Conservation (phyloP, 2,329 filamentous ascomycete species). For the Beauveria australis region DNA sequence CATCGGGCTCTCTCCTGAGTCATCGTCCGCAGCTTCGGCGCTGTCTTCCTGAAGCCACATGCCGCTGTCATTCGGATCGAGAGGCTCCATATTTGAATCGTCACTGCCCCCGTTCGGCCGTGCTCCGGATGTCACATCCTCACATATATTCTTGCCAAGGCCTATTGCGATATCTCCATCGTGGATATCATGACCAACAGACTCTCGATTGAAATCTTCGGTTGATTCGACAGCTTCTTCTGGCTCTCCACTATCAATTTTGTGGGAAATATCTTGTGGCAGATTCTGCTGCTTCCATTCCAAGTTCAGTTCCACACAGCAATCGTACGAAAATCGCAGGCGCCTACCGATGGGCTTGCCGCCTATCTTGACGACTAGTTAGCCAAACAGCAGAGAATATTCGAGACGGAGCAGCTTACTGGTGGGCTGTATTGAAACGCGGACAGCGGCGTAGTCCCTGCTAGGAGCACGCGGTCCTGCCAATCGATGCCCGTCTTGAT, state of each 20-base stretch:
- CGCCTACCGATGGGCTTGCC: constrained; percentile 31
- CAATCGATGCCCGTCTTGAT: constrained; percentile 50
- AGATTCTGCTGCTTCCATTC: constrained; percentile 14
- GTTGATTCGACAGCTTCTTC: not conserved
- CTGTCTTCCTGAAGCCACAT: not conserved
- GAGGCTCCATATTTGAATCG: not conserved
- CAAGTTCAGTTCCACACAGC: constrained; percentile 27
- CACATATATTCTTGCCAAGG: not conserved
- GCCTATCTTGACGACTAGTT: constrained; percentile 9
- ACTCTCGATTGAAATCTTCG: not conserved
- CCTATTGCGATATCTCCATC: not conserved
- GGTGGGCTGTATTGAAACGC: constrained; percentile 40
- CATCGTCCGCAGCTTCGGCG: not conserved
- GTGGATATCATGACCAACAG: not conserved
- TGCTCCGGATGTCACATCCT: not conserved
- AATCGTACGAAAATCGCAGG: constrained; percentile 24
- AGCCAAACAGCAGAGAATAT: not conserved
- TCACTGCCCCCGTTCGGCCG: not conserved
- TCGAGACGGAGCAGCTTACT: constrained; percentile 24
- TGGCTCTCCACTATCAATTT: not conserved
- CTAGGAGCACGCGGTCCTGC: constrained; percentile 41
- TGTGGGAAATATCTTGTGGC: not conserved
- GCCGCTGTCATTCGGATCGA: not conserved
- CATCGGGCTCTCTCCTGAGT: not conserved
- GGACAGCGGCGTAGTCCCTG: constrained; percentile 21